Conservation (phyloP, 2,329 filamentous ascomycete species). For the Erysiphe pulchra region DNA sequence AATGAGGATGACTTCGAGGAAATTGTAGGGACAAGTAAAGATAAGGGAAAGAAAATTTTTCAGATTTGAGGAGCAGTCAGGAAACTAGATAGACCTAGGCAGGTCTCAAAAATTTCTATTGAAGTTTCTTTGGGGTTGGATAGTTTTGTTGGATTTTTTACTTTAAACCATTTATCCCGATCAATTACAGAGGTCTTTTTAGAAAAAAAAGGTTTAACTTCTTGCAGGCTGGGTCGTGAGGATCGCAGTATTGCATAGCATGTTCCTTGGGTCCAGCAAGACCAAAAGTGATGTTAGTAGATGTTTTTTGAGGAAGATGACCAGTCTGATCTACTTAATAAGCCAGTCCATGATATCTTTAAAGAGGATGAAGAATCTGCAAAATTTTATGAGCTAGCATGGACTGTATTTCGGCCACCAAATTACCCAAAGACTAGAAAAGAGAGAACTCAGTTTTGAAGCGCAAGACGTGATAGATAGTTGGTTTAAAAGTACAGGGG, state of each 20-base stretch:
- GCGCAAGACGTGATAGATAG: too few relatives aligned
- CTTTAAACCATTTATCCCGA: neutral
- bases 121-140: neutral
- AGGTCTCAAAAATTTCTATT: neutral
- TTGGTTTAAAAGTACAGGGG: too few relatives aligned
- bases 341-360: neutral
- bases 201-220: neutral
- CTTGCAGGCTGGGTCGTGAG: neutral
- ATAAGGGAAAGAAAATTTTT: neutral
- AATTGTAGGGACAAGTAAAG: too few relatives aligned
- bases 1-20: neutral
- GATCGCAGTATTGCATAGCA: neutral
- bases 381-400: neutral
- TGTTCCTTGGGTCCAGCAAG: neutral
- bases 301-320: neutral
- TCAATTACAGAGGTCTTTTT: neutral
- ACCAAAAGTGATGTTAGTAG: neutral
- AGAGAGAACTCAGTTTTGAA: too few relatives aligned
- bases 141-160: neutral
- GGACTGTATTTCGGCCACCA: neutral
- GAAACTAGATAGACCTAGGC: neutral
- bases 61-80: neutral
- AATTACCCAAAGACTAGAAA: neutral
- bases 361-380: neutral
- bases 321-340: neutral